Evolutionary conservation across 1,284 basidiomycete genomes (phyloP).

Genomic region (Albatrellus sp.): DNA sequence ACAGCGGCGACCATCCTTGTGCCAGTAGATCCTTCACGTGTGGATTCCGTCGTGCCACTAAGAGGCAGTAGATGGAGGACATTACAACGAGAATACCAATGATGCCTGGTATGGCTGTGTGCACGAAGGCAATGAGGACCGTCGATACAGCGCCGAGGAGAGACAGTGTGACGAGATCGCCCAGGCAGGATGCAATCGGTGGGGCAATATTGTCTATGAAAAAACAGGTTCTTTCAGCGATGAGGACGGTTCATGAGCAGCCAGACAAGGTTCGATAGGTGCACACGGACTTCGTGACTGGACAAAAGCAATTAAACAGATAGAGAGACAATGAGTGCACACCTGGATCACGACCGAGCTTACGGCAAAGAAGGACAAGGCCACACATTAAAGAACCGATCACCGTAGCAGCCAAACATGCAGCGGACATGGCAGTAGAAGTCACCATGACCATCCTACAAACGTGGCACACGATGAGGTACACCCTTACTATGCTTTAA

Average conservation of each 20-base stretch:
- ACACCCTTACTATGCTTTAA: neutral
- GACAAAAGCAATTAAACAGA: neutral
- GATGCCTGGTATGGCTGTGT: conserved; percentile 54
- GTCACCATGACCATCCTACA: conserved; percentile 73
- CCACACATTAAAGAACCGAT: conserved; percentile 91
- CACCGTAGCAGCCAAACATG: conserved; percentile 68
- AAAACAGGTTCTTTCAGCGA: neutral
- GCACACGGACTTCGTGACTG: no score
- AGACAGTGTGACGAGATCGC: conserved; percentile 84
- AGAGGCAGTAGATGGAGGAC: conserved; percentile 40
- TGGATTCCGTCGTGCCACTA: conserved; percentile 52
- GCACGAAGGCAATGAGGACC: conserved; percentile 50
- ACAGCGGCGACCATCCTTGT: conserved; percentile 83
- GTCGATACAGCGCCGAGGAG: conserved; percentile 60
- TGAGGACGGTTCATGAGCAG: neutral
- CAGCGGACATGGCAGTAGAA: conserved; percentile 81
- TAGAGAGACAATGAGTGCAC: conserved; percentile 11
- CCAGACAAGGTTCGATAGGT: neutral
- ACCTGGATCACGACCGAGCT: conserved; percentile 77
- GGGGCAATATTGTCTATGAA: conserved; percentile 85
- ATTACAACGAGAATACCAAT: conserved; percentile 48
- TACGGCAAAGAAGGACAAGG: conserved; percentile 72
- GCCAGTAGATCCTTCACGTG: conserved; percentile 61
- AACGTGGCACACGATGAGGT: neutral
- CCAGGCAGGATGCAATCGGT: conserved; percentile 84